Conservation (phyloP, 2,329 filamentous ascomycete species). For the Arthroderma uncinatum region DNA sequence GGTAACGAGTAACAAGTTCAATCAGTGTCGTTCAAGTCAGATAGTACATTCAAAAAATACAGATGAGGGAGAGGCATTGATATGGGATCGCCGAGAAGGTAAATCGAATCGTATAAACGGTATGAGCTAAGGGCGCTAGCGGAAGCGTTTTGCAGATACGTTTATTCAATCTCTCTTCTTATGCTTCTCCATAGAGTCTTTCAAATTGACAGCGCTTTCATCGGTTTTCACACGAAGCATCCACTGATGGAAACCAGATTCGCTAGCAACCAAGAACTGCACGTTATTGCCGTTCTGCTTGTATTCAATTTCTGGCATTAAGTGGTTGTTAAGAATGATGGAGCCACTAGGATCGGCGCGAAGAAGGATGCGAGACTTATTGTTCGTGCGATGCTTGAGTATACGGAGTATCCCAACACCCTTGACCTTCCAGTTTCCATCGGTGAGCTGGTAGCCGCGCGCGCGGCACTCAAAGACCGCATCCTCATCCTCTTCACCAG, state of each 20-base stretch:
- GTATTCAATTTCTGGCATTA: slow-evolving; percentile 54
- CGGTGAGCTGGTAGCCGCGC: slow-evolving; percentile 54
- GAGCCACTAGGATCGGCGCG: slow-evolving; percentile 66
- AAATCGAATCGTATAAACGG: not conserved
- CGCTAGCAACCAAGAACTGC: slow-evolving; percentile 39
- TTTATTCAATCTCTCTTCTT: slow-evolving; percentile 25
- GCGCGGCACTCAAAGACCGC: slow-evolving; percentile 59
- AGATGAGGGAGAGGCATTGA: not conserved
- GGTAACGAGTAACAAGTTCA: not conserved
- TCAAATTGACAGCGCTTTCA: slow-evolving; percentile 41
- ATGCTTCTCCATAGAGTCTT: slow-evolving; percentile 37
- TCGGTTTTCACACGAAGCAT: slow-evolving; percentile 57
- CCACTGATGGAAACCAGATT: slow-evolving; percentile 57
- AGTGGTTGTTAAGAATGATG: slow-evolving; percentile 58
- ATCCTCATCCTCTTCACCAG: slow-evolving; percentile 62
- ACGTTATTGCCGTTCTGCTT: slow-evolving; percentile 42
- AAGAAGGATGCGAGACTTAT: slow-evolving; percentile 55
- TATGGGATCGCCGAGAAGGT: not conserved
- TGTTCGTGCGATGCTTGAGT: slow-evolving; percentile 60
- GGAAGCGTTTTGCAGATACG: not conserved
- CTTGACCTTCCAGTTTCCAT: slow-evolving; percentile 53
- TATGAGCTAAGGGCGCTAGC: not conserved
- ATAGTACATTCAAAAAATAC: slow-evolving; percentile 8
- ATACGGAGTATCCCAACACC: slow-evolving; percentile 63
- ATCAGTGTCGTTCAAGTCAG: not conserved